phyloP scores from a whole-genome alignment of 2,329 filamentous ascomycete species.

The Xylariaceae sp. region DNA sequence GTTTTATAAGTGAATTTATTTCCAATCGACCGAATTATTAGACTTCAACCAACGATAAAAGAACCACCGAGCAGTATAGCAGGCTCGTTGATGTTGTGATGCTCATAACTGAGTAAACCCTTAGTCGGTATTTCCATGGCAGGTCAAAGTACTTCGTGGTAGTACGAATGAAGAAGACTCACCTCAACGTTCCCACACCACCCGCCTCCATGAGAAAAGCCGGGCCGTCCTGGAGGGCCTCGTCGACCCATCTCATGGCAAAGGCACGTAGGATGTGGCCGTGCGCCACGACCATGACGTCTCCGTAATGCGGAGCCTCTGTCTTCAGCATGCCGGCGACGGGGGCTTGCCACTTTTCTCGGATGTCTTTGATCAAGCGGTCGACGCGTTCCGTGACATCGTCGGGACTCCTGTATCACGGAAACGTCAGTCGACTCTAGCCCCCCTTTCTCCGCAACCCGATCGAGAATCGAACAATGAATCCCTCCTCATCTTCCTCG shows the following conservation, averaged over 20 bases:
- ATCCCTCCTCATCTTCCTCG: background rate
- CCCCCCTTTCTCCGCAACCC: background rate
- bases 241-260: conserved; percentile 82
- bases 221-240: conserved; percentile 73
- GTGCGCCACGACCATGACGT: conserved; percentile 83
- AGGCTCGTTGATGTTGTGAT: conserved; percentile 75
- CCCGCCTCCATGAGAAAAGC: conserved; percentile 85
- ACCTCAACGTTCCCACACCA: conserved; percentile 81
- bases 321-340: conserved; percentile 57
- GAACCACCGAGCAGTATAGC: conserved; percentile 77
- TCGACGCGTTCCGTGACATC: conserved; percentile 76
- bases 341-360: conserved; percentile 64
- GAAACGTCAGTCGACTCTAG: background rate
- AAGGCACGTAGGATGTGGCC: conserved; percentile 88
- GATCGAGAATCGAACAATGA: background rate
- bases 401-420: conserved; percentile 63
- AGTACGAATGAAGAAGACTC: conserved; percentile 24
- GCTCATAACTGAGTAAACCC: conserved; percentile 70
- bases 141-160: background rate
- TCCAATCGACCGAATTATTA: background rate
- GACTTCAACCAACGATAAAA: conserved; percentile 55
- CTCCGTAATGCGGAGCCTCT: conserved; percentile 52
- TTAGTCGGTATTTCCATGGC: conserved; percentile 12
- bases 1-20: background rate
- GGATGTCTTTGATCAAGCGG: conserved; percentile 73